Evolutionary conservation across 768 basidiomycete genomes (phyloP), one percentile per base, ranked within the genome.

Genomic region (Amanita rubescens): DNA sequence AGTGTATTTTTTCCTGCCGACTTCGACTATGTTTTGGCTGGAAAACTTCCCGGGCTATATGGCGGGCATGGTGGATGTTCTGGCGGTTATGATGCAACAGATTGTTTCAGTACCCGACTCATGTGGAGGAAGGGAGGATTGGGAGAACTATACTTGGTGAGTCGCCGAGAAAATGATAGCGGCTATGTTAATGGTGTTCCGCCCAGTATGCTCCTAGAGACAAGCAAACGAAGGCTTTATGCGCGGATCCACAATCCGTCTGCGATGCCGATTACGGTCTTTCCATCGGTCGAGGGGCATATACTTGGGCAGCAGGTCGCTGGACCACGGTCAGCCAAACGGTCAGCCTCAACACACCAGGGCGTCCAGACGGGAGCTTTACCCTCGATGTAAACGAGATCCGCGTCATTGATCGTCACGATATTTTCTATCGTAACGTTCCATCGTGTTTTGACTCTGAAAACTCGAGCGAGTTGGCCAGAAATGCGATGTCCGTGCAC

Each of bases 31-130:
- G 89, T 90, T 15, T 73, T 78, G 50, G 92, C 79, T 4, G 93
- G 93, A 6, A 94, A 96, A 67, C 65, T 94, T 5, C 90, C 92
- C 0, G 93, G 92, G 0, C 57, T 93, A 3, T 90, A 83, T 60
- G 86, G 85, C 0, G 87, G 87, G 0, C 81, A 77, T 57, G 70
- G 63, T 3, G 76, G 72, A 17, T 90, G 88, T 63, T 88, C 87
- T 17, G 89, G 89, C 5, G 89, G 89, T 1, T 71, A 81, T 58
- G 74, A 75, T n/a, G 91, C 89, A 6, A 57, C 71, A 33, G 73
- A 77, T 41, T 94, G 92, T 60, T 94, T 90, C 63, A 90, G 87
- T 62, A 92, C 90, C 5, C 69, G 92, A 24, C 54, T 94, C 58
- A 94, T 94, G 92, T 94, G 87, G 85, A 73, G 87, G 35, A 61